These are phyloP conservation scores for Pyricularia pennisetigena DNA, from an alignment of 2,329 filamentous ascomycete species.

Conservation along the genomic window DNA sequence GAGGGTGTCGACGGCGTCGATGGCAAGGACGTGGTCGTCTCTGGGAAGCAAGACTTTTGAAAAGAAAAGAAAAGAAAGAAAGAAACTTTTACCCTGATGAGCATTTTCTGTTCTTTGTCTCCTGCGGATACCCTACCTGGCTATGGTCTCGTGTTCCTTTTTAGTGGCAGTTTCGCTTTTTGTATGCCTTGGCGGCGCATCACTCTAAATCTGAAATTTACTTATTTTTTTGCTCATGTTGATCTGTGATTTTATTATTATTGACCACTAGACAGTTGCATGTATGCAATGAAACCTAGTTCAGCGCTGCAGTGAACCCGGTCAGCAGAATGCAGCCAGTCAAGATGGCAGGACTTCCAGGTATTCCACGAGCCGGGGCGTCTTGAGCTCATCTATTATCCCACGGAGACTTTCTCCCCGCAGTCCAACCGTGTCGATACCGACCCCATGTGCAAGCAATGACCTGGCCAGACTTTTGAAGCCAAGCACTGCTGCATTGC, in stretches of 20 bases:
- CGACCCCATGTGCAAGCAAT: background rate
- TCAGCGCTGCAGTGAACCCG: too few relatives aligned
- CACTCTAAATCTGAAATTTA: too few relatives aligned
- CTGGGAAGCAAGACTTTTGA: background rate
- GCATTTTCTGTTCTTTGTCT: background rate
- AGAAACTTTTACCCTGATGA: too few relatives aligned
- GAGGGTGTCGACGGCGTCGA: background rate
- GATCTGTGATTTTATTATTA: too few relatives aligned
- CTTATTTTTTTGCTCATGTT: too few relatives aligned
- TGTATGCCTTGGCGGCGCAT: too few relatives aligned
- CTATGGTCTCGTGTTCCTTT: too few relatives aligned
- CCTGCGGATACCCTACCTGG: background rate
- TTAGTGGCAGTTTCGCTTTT: too few relatives aligned
- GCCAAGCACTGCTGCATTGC: background rate
- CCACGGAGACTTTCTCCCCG: background rate
- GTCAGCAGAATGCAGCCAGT: background rate
- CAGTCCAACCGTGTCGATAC: background rate
- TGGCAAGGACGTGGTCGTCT: background rate
- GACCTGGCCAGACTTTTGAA: background rate
- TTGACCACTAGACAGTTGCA: too few relatives aligned
- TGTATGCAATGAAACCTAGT: too few relatives aligned
- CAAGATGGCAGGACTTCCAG: background rate
- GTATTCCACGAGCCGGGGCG: background rate
- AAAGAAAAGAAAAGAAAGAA: background rate
- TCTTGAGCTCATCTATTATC: background rate